phyloP scores from a whole-genome alignment of 352 stramenopile genomes.

The Globisporangium nodosum region DNA sequence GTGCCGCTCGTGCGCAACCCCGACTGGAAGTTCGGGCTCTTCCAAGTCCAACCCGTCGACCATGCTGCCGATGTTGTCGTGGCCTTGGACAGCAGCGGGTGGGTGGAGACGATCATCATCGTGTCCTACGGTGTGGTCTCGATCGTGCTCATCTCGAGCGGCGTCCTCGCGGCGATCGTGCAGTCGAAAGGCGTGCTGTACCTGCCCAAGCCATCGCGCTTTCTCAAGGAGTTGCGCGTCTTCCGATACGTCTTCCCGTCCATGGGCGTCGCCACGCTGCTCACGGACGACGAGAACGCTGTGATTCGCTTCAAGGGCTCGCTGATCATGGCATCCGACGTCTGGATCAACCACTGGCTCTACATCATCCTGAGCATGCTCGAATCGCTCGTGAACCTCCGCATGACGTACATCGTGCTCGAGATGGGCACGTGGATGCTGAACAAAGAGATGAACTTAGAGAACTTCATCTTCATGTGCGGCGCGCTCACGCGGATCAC shows the following conservation, averaged over 20 bases:
- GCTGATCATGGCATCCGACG: slow-evolving; percentile 44
- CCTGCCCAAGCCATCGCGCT: neutral
- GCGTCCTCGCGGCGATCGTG: too few relatives aligned
- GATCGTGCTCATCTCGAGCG: too few relatives aligned
- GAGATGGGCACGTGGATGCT: slow-evolving; percentile 57
- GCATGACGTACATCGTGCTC: slow-evolving; percentile 38
- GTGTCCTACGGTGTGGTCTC: neutral
- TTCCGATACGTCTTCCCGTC: neutral
- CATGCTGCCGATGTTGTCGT: too few relatives aligned
- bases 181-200: neutral
- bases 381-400: slow-evolving; percentile 36
- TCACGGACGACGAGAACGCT: slow-evolving; percentile 1
- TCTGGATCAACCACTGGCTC: slow-evolving; percentile 72
- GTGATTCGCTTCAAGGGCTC: slow-evolving; percentile 51
- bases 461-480: slow-evolving; percentile 55
- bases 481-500: slow-evolving; percentile 41
- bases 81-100: neutral
- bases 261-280: neutral
- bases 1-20: too few relatives aligned
- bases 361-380: slow-evolving; percentile 56
- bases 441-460: slow-evolving; percentile 32
- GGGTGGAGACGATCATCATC: neutral
- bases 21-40: too few relatives aligned
- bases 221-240: neutral
- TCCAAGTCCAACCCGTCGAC: neutral